Evolutionary conservation across 768 basidiomycete genomes (phyloP).

Genomic region (Collybiopsis luxurians): DNA sequence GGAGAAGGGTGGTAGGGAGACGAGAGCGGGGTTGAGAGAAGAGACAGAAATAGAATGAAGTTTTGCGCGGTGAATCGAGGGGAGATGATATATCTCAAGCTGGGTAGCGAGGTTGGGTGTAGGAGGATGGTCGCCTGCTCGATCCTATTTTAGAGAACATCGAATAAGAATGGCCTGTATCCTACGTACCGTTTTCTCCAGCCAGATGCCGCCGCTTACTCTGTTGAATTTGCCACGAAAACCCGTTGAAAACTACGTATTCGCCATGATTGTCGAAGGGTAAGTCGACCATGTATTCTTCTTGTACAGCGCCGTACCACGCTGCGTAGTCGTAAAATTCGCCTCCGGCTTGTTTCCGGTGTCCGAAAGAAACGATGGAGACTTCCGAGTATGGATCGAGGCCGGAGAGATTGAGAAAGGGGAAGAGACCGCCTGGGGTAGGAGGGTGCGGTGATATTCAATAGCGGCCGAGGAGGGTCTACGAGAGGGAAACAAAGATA

Average conservation of each 20-base stretch:
- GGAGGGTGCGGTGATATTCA: constrained; percentile 62
- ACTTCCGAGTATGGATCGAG: constrained; percentile 50
- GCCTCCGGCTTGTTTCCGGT: constrained; percentile 55
- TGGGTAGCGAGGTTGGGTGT: constrained; percentile 51
- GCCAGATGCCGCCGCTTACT: constrained; percentile 90
- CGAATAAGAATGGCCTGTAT: no score
- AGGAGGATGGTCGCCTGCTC: constrained; percentile 98
- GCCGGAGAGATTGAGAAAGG: constrained; percentile 49
- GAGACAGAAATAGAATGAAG: constrained; percentile 42
- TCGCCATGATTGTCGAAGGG: constrained; percentile 72
- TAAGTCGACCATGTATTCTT: constrained; percentile 79
- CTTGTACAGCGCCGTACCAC: constrained; percentile 84
- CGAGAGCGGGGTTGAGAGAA: constrained; percentile 61
- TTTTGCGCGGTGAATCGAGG: constrained; percentile 41
- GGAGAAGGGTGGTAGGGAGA: constrained; percentile 67
- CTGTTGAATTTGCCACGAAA: constrained; percentile 79
- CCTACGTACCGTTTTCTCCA: constrained; percentile 78
- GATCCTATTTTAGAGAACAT: constrained; percentile 61
- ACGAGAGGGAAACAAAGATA: neutral
- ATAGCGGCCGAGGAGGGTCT: constrained; percentile 71
- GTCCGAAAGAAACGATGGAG: constrained; percentile 64
- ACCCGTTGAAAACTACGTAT: constrained; percentile 65
- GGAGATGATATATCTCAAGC: constrained; percentile 41
- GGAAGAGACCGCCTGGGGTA: constrained; percentile 73
- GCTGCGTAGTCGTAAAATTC: constrained; percentile 94